phyloP scores from a whole-genome alignment of 2,329 filamentous ascomycete genomes.

The Alternaria solani region DNA sequence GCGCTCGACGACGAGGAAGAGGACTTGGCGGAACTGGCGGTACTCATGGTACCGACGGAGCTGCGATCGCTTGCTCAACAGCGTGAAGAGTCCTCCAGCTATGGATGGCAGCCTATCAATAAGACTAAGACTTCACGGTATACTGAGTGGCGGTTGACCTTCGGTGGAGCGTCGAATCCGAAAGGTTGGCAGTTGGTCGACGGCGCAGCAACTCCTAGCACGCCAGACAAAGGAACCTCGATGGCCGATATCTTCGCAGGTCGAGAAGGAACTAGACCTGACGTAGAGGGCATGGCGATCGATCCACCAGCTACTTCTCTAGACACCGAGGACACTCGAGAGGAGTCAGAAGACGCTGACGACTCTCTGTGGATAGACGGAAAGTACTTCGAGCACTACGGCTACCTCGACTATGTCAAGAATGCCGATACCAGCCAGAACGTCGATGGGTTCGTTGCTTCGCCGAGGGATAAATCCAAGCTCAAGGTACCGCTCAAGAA shows the following conservation, averaged over 20 bases:
- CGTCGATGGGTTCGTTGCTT: not conserved
- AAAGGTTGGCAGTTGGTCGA: not conserved
- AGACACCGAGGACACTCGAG: not conserved
- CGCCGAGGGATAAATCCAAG: not conserved
- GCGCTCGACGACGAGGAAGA: not conserved
- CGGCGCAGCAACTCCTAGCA: not conserved
- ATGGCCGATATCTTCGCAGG: not conserved
- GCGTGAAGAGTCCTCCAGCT: not conserved
- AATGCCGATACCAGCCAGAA: not conserved
- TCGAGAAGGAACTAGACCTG: not conserved
- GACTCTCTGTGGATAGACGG: not conserved
- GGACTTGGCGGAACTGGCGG: not conserved
- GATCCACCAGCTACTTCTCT: not conserved
- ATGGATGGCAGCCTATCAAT: not conserved
- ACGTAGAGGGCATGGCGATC: not conserved
- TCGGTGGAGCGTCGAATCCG: not conserved
- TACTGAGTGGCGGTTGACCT: not conserved
- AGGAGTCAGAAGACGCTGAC: not conserved
- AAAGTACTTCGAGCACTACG: slow-evolving; percentile 12
- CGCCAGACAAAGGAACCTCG: not conserved
- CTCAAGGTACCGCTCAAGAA: not conserved
- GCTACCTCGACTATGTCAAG: slow-evolving; percentile 6
- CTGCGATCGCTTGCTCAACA: not conserved
- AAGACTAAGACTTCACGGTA: not conserved
- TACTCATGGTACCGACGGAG: not conserved